A percentile compares a stretch with the other conserved stretches of the same genome.
Conservation (phyloP, 2,329 filamentous ascomycete species). For the Lomentospora prolificans region DNA sequence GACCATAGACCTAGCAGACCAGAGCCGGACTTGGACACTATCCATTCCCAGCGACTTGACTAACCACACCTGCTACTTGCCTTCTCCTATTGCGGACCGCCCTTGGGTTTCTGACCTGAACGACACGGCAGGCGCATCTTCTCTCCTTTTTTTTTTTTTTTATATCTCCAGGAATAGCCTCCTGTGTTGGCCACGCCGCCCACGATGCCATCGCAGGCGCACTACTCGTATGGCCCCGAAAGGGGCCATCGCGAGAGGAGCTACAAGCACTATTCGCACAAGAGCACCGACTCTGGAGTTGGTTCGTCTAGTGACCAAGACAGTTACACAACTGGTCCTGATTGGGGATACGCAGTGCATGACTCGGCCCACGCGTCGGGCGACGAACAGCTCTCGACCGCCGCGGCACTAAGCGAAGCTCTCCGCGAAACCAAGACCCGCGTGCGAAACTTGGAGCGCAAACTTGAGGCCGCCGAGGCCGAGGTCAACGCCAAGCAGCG, state of each 20-base stretch:
- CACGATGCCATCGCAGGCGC: neutral
- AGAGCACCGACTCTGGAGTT: slow-evolving; percentile 15
- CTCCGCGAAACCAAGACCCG: slow-evolving; percentile 5
- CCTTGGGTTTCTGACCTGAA: no score
- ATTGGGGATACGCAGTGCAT: slow-evolving; percentile 12
- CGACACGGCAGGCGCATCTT: no score
- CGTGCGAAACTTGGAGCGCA: neutral
- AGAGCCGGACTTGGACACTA: no score
- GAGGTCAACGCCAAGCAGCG: slow-evolving; percentile 3
- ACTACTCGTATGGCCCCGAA: neutral
- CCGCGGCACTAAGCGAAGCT: slow-evolving; percentile 5
- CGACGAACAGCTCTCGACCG: slow-evolving; percentile 1
- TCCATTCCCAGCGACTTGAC: no score
- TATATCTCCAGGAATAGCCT: neutral
- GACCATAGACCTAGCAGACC: no score
- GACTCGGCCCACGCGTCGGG: slow-evolving; percentile 10
- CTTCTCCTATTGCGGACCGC: no score
- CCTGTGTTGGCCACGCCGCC: neutral
- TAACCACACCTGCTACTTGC: no score
- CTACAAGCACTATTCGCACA: slow-evolving; percentile 11
- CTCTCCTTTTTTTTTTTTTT: no score
- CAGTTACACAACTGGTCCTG: slow-evolving; percentile 13
- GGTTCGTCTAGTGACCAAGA: slow-evolving; percentile 14
- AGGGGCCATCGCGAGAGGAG: neutral
- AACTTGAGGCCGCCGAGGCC: slow-evolving; percentile 1